These are phyloP conservation scores for Enterospora canceri DNA, from an alignment of 371 early-diverging fungal genomes.

Conservation along the genomic window DNA sequence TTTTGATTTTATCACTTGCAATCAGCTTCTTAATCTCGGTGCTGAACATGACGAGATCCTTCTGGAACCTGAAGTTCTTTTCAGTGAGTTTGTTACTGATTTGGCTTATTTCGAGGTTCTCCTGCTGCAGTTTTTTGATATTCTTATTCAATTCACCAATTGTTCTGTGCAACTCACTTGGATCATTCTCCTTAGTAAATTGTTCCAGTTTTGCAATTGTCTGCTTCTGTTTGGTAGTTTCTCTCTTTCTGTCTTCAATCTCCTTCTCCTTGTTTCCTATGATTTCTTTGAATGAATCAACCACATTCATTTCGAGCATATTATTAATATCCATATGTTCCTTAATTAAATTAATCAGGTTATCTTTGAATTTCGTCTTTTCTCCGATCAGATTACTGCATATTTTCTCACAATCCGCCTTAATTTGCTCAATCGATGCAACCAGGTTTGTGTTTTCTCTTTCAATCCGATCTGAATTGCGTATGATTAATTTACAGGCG, in stretches of 20 bases:
- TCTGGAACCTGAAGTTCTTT: slow-evolving; percentile 38
- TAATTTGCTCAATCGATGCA: not conserved
- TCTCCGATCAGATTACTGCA: not conserved
- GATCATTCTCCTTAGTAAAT: not conserved
- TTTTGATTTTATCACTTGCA: slow-evolving; percentile 28
- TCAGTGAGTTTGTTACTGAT: slow-evolving; percentile 21
- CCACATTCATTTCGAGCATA: not conserved
- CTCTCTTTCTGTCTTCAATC: not conserved
- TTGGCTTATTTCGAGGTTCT: slow-evolving; percentile 35
- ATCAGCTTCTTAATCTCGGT: slow-evolving; percentile 30
- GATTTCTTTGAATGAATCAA: not conserved
- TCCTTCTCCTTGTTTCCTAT: not conserved
- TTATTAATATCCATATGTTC: not conserved
- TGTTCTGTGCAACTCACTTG: not conserved
- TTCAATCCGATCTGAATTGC: too few relatives aligned
- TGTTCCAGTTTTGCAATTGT: slow-evolving; percentile 6
- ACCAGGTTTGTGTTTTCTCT: not conserved
- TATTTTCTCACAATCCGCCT: not conserved
- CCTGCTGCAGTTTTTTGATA: slow-evolving; percentile 15
- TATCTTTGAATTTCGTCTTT: not conserved
- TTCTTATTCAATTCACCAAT: slow-evolving; percentile 12
- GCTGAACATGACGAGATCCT: slow-evolving; percentile 27
- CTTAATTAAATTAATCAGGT: not conserved
- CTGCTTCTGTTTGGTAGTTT: not conserved
- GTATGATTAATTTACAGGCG: not conserved